phyloP scores from a whole-genome alignment of 1,284 basidiomycete species.

The Afroboletus lepidellus region DNA sequence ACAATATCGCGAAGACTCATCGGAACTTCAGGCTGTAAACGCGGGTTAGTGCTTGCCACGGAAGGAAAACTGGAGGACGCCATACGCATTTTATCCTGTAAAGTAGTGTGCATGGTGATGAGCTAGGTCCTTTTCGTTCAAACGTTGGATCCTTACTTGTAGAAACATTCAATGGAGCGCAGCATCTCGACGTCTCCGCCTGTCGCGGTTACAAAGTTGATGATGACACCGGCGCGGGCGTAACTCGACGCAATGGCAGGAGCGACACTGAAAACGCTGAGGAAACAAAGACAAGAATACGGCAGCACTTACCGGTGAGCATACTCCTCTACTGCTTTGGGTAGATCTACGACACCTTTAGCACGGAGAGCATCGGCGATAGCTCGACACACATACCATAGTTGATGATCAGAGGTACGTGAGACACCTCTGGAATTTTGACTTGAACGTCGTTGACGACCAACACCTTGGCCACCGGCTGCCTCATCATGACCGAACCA shows the following conservation, averaged over 20 bases:
- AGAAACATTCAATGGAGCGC: constrained; percentile 95
- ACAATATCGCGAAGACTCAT: constrained; percentile 83
- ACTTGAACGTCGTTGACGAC: constrained; percentile 91
- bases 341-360: constrained; percentile 63
- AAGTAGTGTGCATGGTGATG: constrained; percentile 7
- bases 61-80: background rate
- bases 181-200: constrained; percentile 98
- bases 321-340: constrained; percentile 94
- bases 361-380: background rate
- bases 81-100: constrained; percentile 85
- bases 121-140: constrained; percentile 5
- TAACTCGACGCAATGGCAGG: constrained; percentile 80
- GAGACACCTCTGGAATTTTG: constrained; percentile 85
- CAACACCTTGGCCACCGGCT: constrained; percentile 67
- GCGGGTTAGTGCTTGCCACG: constrained; percentile 13
- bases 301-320: constrained; percentile 70
- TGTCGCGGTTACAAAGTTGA: constrained; percentile 95
- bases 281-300: constrained; percentile 3
- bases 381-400: constrained; percentile 64
- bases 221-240: constrained; percentile 81
- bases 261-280: constrained; percentile 49
- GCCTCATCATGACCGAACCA: constrained; percentile 56
- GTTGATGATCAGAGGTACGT: constrained; percentile 90
- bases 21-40: constrained; percentile 76
- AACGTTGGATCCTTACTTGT: constrained; percentile 57